These are phyloP conservation scores for Kluyveromyces nonfermentans DNA, from an alignment of 805 yeast species.

Conservation along the genomic window DNA sequence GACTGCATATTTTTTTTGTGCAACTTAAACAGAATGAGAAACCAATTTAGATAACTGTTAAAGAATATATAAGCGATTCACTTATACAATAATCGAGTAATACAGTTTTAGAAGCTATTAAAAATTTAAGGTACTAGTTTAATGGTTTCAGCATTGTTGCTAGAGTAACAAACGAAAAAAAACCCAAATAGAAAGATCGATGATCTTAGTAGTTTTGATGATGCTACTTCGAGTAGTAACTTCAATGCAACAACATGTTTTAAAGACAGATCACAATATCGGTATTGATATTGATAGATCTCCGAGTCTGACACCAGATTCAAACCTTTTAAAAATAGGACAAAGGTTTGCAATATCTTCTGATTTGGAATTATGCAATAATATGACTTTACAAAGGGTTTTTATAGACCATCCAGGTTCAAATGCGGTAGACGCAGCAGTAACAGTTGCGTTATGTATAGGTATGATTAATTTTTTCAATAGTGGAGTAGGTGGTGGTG, in stretches of 20 bases:
- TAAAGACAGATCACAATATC: slow-evolving; percentile 26
- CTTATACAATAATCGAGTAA: too few relatives aligned
- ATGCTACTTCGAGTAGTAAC: background rate
- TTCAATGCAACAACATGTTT: background rate
- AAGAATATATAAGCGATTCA: too few relatives aligned
- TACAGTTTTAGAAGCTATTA: too few relatives aligned
- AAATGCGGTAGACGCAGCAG: slow-evolving; percentile 89
- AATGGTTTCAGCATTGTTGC: background rate
- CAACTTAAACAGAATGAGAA: too few relatives aligned
- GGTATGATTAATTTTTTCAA: slow-evolving; percentile 77
- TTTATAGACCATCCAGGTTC: slow-evolving; percentile 36
- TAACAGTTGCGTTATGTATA: slow-evolving; percentile 79
- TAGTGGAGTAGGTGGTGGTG: slow-evolving; percentile 93
- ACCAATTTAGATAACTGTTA: too few relatives aligned
- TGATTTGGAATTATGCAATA: slow-evolving; percentile 29
- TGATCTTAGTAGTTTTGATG: background rate
- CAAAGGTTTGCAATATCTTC: slow-evolving; percentile 30
- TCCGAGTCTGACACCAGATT: slow-evolving; percentile 31
- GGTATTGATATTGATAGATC: slow-evolving; percentile 30
- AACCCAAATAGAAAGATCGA: too few relatives aligned
- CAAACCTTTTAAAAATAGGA: slow-evolving; percentile 16
- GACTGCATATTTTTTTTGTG: too few relatives aligned
- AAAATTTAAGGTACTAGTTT: too few relatives aligned
- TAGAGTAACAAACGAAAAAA: background rate
- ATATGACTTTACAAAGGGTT: slow-evolving; percentile 20